A percentile compares a stretch with the other conserved stretches of the same genome.
These are phyloP conservation scores for Cucumis variabilis DNA, from an alignment of 331 rosid species.

Conservation along the genomic window DNA sequence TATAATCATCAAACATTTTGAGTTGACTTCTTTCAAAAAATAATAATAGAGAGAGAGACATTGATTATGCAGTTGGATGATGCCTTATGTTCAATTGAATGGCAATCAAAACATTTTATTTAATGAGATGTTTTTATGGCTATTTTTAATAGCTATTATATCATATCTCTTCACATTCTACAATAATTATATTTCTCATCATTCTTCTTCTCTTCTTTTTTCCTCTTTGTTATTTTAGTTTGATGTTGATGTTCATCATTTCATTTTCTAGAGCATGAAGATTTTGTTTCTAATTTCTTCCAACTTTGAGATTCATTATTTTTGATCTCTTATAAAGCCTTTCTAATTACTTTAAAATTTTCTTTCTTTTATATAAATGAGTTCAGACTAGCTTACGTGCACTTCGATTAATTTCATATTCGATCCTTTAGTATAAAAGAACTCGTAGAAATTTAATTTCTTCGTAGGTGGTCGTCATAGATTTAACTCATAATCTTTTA, in stretches of 20 bases:
- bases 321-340: no score
- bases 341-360: no score
- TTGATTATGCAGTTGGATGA: slow-evolving; percentile 11
- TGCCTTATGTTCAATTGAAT: neutral
- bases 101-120: neutral
- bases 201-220: neutral
- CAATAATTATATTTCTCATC: neutral
- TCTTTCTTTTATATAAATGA: no score
- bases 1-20: slow-evolving; percentile 12
- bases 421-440: no score
- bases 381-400: no score
- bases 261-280: neutral
- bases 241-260: neutral
- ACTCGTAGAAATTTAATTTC: no score
- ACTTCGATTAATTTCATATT: no score
- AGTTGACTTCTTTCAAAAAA: neutral
- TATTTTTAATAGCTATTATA: neutral
- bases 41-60: neutral
- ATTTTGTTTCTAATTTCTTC: neutral
- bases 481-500: no score
- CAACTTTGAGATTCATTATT: neutral
- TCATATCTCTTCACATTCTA: slow-evolving; percentile 10
- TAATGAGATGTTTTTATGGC: neutral
- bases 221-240: neutral
- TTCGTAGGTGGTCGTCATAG: no score